A percentile compares a stretch with the other conserved stretches of the same genome.
These are phyloP conservation scores for Chlamydomonas urium DNA, from an alignment of 139 green algal species.

Conservation along the genomic window DNA sequence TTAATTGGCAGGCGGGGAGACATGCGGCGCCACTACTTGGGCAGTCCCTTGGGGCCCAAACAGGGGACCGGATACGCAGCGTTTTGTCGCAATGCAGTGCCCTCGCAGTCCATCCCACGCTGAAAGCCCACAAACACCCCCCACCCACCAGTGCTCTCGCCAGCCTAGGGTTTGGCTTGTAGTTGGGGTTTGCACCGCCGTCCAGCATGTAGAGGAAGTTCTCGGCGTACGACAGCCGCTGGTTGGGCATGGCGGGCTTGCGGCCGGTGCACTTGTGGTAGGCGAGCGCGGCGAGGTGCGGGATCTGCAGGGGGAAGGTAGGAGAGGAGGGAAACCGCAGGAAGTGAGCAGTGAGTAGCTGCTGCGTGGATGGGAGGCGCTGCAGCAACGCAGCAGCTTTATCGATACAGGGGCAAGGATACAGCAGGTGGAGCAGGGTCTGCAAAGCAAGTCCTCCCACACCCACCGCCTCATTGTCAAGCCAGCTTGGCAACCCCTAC, in stretches of 20 bases:
- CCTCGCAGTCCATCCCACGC: constrained; percentile 87
- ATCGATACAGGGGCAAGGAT: no score
- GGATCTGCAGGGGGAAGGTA: constrained; percentile 53
- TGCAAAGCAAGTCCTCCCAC: no score
- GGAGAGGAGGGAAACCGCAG: no score
- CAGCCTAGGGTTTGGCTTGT: constrained; percentile 83
- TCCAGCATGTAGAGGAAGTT: constrained; percentile 99
- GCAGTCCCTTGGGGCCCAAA: no score
- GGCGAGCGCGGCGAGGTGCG: constrained; percentile 83
- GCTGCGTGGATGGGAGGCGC: no score
- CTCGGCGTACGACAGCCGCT: constrained; percentile 86
- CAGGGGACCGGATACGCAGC: not conserved
- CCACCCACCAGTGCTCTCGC: constrained; percentile 59
- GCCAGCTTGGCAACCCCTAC: no score
- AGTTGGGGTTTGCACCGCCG: constrained; percentile 55
- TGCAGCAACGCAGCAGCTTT: no score
- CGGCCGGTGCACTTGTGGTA: constrained; percentile 93
- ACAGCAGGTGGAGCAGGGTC: no score
- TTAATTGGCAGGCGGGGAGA: constrained; percentile 68
- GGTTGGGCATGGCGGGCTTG: constrained; percentile 66
- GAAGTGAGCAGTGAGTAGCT: no score
- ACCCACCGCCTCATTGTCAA: no score
- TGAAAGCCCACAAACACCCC: constrained; percentile 41
- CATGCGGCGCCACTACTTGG: no score
- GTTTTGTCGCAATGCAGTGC: not conserved